Base-by-base conservation (phyloP, 768 basidiomycete species). In the Tylopilus intermedius region DNA sequence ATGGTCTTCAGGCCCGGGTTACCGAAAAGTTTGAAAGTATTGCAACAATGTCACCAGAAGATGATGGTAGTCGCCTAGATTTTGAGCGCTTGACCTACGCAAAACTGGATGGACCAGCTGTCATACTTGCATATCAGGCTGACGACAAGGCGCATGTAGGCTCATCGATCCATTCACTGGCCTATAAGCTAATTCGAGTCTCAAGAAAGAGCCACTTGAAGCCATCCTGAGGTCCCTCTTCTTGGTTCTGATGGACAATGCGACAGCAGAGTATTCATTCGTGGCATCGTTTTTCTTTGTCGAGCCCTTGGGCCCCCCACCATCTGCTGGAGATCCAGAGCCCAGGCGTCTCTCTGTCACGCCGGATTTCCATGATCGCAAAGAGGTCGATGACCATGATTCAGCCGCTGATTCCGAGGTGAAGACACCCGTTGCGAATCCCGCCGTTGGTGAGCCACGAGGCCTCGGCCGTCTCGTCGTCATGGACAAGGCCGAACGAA, bases 201-300 rank as follows among this genome's bases (percentile, higher is more conserved):
- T 37, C 45, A 67, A 88, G 94, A 90, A 81, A 82, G 86, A 88
- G 59, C 81, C 88, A 0, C 67, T 86, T 1, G 96, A 98, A 72
- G 86, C 86, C 0, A 74, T 97, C 22, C 76, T 92, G 57, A 84
- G 95, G 24, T 95, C 94, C 0, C 72, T 92, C 24, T 72, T 93
- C 45, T 74, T 98, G 47, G 94, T 96, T 48, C 81, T 98, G 55
- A 84, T 95, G 80, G 94, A 97, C 72, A 98, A 99, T 64, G 86
- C 90, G 4, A 89, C 89, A 1, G 82, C 93, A 27, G 95, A 98
- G 71, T 95, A 94, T 69, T 76, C 84, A 1, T 98, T 98, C 62
- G 71, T 96, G 47, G 81, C 83, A 9, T 73, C 82, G 0, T 98
- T 99, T 74, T 98, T 98, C 72, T 74, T 79, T 6, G 59, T 60